A percentile compares a stretch with the other conserved stretches of the same genome.
Conservation (phyloP, 345 rosid genomes). For the Citrus reticulata region DNA sequence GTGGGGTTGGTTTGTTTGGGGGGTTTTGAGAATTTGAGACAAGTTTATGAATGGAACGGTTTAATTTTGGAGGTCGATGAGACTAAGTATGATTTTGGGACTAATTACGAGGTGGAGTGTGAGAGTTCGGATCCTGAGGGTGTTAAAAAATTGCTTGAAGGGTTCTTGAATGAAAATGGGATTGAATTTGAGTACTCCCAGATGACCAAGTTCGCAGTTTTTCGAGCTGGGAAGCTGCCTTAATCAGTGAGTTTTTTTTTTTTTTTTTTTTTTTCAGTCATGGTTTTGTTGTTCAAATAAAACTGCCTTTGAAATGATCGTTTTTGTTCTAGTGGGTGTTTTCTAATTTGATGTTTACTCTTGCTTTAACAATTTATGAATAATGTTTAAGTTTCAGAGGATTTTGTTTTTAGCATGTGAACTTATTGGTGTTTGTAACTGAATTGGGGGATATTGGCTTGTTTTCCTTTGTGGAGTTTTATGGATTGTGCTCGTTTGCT, state of each 20-base stretch:
- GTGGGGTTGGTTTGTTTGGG: conserved; percentile 68
- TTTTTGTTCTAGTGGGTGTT: background rate
- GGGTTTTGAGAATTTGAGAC: conserved; percentile 76
- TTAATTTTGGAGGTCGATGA: conserved; percentile 83
- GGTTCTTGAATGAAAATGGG: conserved; percentile 50
- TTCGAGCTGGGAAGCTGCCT: conserved; percentile 70
- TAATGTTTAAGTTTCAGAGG: background rate
- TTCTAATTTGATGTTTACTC: background rate
- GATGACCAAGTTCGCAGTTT: conserved; percentile 72
- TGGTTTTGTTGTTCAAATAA: background rate
- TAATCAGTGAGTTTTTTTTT: conserved; percentile 21
- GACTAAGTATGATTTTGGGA: conserved; percentile 69
- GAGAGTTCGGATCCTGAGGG: conserved; percentile 71
- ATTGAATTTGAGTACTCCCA: conserved; percentile 54
- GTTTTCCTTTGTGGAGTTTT: background rate
- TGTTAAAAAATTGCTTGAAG: conserved; percentile 60
- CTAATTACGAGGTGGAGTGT: conserved; percentile 74
- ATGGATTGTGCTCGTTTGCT: background rate
- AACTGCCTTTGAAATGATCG: background rate
- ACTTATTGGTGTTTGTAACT: background rate
- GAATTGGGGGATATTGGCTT: background rate
- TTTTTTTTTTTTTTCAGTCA: too few species aligned
- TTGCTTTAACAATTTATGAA: background rate
- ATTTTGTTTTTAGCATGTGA: background rate
- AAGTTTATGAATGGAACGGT: conserved; percentile 63